These are phyloP conservation scores for Neofusicoccum cordaticola DNA, from an alignment of 2,329 filamentous ascomycete genomes.

Conservation along the genomic window DNA sequence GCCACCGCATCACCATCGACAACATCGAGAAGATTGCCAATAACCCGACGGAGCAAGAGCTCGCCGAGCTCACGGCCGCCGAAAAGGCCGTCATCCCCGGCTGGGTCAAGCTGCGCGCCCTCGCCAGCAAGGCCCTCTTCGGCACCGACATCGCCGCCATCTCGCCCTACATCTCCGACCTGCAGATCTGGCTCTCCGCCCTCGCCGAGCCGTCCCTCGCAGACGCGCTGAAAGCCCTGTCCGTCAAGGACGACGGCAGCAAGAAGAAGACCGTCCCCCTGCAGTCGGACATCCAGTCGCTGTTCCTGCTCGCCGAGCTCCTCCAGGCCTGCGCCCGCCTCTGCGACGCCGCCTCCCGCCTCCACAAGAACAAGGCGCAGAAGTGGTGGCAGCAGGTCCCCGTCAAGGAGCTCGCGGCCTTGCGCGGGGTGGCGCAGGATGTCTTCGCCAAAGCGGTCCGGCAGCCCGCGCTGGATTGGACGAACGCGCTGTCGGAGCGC, in stretches of 20 bases:
- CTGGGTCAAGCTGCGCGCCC: slow-evolving; percentile 14
- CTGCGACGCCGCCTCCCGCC: slow-evolving; percentile 7
- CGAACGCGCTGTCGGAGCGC: neutral
- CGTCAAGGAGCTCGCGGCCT: slow-evolving; percentile 1
- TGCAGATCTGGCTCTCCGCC: slow-evolving; percentile 6
- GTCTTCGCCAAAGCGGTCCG: neutral
- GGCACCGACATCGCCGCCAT: neutral
- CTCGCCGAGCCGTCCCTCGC: neutral
- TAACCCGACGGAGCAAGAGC: neutral
- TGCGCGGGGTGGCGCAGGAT: neutral
- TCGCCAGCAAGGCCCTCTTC: slow-evolving; percentile 6
- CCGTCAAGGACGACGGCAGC: neutral
- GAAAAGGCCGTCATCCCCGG: slow-evolving; percentile 11
- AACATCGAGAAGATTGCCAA: slow-evolving; percentile 8
- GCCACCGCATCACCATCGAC: neutral
- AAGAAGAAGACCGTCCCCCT: neutral
- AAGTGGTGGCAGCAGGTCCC: slow-evolving; percentile 7
- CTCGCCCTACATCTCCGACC: neutral
- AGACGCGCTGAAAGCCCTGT: neutral
- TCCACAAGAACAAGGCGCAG: slow-evolving; percentile 9
- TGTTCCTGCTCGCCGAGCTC: slow-evolving; percentile 22
- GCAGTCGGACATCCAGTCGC: slow-evolving; percentile 4
- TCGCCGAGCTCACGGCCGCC: slow-evolving; percentile 5
- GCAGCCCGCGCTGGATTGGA: slow-evolving; percentile 14
- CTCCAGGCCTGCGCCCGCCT: slow-evolving; percentile 20